phyloP scores from a whole-genome alignment of 768 basidiomycete genomes.

The Pholiota microspora region DNA sequence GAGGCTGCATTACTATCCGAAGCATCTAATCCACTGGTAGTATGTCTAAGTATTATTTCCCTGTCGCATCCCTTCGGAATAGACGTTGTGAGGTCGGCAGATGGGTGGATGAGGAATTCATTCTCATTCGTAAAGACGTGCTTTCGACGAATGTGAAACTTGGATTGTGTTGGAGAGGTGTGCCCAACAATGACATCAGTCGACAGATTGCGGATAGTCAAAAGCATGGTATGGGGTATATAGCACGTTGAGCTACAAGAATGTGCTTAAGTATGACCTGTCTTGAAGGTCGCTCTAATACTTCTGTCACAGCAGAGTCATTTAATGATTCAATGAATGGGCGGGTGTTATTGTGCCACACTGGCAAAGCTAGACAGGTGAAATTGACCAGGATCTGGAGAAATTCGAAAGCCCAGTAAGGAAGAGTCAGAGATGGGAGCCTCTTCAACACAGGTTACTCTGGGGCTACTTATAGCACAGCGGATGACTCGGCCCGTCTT shows the following conservation, averaged over 20 bases:
- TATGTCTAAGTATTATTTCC: constrained; percentile 15
- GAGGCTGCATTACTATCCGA: not conserved
- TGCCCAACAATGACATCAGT: constrained; percentile 21
- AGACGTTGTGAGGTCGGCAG: constrained; percentile 14
- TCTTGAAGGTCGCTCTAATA: not conserved
- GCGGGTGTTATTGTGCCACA: too few relatives aligned
- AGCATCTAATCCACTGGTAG: not conserved
- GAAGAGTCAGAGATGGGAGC: too few relatives aligned
- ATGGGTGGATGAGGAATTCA: constrained; percentile 17
- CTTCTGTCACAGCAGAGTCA: not conserved
- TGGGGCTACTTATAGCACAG: too few relatives aligned
- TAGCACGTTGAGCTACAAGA: not conserved
- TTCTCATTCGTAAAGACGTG: too few relatives aligned
- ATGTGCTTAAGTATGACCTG: constrained; percentile 1
- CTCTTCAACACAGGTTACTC: too few relatives aligned
- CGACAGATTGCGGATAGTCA: constrained; percentile 28
- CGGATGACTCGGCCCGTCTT: too few relatives aligned
- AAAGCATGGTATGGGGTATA: constrained; percentile 14
- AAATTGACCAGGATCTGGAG: not conserved
- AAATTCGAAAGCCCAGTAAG: too few relatives aligned
- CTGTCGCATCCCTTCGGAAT: constrained; percentile 19
- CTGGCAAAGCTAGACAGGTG: not conserved
- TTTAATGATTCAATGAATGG: too few relatives aligned
- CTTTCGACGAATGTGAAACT: constrained; percentile 11
- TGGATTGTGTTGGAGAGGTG: constrained; percentile 12